These are phyloP conservation scores for Acer negundo DNA, from an alignment of 345 rosid species.

Conservation along the genomic window DNA sequence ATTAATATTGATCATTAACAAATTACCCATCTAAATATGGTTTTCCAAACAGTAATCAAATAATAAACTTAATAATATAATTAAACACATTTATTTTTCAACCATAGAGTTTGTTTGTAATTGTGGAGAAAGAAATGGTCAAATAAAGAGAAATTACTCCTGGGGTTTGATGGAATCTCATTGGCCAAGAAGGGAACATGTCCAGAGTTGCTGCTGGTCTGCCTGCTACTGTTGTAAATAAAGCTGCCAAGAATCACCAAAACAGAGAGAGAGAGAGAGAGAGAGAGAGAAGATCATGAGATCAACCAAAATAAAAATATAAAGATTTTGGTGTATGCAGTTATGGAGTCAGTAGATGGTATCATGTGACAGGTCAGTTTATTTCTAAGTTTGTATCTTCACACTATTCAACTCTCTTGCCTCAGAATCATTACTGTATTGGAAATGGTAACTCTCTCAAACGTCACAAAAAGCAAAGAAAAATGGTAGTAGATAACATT, in stretches of 20 bases:
- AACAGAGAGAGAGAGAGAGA: not conserved
- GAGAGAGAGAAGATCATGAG: constrained; percentile 15
- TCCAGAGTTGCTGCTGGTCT: constrained; percentile 98
- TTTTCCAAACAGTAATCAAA: constrained; percentile 7
- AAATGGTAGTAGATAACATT: not conserved
- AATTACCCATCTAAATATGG: not conserved
- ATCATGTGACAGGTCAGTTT: constrained; percentile 38
- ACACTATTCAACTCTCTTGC: constrained; percentile 64
- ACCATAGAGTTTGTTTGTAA: not conserved
- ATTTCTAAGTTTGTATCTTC: constrained; percentile 61
- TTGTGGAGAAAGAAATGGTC: constrained; percentile 44
- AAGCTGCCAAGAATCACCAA: constrained; percentile 73
- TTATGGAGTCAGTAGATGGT: constrained; percentile 46
- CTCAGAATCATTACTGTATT: constrained; percentile 60
- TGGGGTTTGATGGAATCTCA: constrained; percentile 91
- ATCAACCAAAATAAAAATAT: not conserved
- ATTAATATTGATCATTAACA: constrained; percentile 2
- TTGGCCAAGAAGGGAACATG: constrained; percentile 99
- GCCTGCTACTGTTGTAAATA: constrained; percentile 49
- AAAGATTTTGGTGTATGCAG: constrained; percentile 21
- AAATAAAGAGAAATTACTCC: constrained; percentile 64
- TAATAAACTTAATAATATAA: not conserved
- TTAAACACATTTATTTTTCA: not conserved
- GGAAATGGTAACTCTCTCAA: constrained; percentile 54
- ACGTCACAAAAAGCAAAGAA: constrained; percentile 56